phyloP scores from a whole-genome alignment of 106 monocot genomes.

The Platanthera guangdongensis region DNA sequence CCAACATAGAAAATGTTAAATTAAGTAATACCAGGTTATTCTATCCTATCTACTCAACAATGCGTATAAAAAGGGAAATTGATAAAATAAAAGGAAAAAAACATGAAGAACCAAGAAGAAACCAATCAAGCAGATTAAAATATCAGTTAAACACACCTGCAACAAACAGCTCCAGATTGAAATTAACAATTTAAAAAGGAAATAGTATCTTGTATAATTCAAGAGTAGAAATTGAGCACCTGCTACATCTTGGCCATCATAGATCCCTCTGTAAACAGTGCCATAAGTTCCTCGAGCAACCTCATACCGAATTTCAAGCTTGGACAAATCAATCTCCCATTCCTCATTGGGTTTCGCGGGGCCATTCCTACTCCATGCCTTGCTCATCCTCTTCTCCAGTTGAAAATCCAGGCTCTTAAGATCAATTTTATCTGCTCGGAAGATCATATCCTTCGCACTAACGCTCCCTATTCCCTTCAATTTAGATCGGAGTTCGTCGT shows the following conservation, averaged over 20 bases:
- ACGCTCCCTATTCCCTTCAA: slow-evolving; percentile 45
- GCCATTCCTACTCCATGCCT: slow-evolving; percentile 48
- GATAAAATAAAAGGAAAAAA: too few species aligned
- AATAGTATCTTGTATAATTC: background rate
- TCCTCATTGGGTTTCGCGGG: slow-evolving; percentile 36
- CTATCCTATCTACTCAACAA: too few species aligned
- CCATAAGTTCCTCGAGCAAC: slow-evolving; percentile 74
- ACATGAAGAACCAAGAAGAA: too few species aligned
- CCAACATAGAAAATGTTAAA: too few species aligned
- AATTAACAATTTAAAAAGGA: too few species aligned
- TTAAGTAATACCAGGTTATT: too few species aligned
- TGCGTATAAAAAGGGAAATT: too few species aligned
- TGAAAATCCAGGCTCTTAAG: slow-evolving; percentile 76
- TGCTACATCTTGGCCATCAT: slow-evolving; percentile 62
- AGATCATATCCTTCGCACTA: slow-evolving; percentile 49
- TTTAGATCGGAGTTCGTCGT: slow-evolving; percentile 20
- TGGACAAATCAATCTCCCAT: slow-evolving; percentile 67
- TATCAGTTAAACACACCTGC: too few species aligned
- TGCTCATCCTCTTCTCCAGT: slow-evolving; percentile 59
- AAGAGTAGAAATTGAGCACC: slow-evolving; percentile 22
- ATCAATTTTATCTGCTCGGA: slow-evolving; percentile 85
- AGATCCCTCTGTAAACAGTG: slow-evolving; percentile 58
- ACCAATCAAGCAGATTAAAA: too few species aligned
- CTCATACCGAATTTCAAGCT: slow-evolving; percentile 48
- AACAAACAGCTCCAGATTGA: too few species aligned